Percentiles rank a stretch among this genome's conserved stretches.
Conservation (phyloP, 2,329 filamentous ascomycete species). For the Thelonectria rubi region DNA sequence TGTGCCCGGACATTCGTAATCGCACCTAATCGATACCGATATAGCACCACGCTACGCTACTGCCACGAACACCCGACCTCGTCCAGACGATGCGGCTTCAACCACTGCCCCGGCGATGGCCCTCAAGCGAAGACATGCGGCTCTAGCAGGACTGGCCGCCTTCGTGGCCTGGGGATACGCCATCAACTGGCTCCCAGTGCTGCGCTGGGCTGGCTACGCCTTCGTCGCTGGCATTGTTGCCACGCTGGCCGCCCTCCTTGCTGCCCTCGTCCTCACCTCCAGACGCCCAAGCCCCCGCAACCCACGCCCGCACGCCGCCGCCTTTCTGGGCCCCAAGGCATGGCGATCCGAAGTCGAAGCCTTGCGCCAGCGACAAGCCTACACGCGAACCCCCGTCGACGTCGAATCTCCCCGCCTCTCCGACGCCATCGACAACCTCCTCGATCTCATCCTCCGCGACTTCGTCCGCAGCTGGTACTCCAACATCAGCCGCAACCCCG, state of each 20-base stretch:
- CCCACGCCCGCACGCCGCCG: slow-evolving; percentile 55
- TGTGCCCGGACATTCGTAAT: not conserved
- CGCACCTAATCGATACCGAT: slow-evolving; percentile 32
- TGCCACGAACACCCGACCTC: slow-evolving; percentile 34
- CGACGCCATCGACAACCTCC: slow-evolving; percentile 78
- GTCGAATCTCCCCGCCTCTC: slow-evolving; percentile 81
- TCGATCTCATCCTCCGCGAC: slow-evolving; percentile 80
- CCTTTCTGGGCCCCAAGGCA: slow-evolving; percentile 68
- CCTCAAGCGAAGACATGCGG: slow-evolving; percentile 77
- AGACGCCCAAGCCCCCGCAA: slow-evolving; percentile 56
- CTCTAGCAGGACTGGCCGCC: slow-evolving; percentile 71
- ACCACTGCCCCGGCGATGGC: slow-evolving; percentile 62
- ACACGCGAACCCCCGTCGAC: slow-evolving; percentile 76
- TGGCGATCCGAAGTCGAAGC: slow-evolving; percentile 78
- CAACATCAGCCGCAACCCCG: slow-evolving; percentile 81
- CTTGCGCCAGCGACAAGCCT: slow-evolving; percentile 71
- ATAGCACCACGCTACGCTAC: slow-evolving; percentile 34
- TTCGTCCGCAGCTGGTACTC: slow-evolving; percentile 91
- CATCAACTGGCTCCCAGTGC: slow-evolving; percentile 80
- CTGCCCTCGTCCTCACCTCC: slow-evolving; percentile 64
- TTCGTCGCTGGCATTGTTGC: slow-evolving; percentile 75
- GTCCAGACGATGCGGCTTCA: slow-evolving; percentile 46
- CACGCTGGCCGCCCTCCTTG: slow-evolving; percentile 63
- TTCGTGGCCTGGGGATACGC: slow-evolving; percentile 91
- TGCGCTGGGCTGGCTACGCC: slow-evolving; percentile 88